These are phyloP conservation scores for Vitis vinifera DNA, from an alignment of 164 flowering plant species.

Conservation along the genomic window DNA sequence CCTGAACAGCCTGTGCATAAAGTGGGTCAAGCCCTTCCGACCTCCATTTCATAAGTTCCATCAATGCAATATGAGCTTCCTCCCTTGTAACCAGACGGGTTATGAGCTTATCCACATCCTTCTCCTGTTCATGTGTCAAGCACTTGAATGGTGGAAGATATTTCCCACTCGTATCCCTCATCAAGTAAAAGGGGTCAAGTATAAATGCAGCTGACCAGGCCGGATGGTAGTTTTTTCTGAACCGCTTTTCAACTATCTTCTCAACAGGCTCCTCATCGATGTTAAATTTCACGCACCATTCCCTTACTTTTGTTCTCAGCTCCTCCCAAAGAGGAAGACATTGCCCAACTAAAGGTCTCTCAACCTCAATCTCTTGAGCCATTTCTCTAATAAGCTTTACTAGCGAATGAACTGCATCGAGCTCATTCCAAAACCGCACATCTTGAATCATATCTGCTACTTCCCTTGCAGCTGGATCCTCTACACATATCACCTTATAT, in stretches of 20 bases:
- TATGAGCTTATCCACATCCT: slow-evolving; percentile 60
- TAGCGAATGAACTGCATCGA: slow-evolving; percentile 42
- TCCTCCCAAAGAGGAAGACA: slow-evolving; percentile 56
- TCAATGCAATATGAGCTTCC: slow-evolving; percentile 59
- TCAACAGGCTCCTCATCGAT: slow-evolving; percentile 32
- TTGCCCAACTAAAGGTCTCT: slow-evolving; percentile 46
- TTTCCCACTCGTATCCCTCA: slow-evolving; percentile 51
- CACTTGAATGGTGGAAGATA: slow-evolving; percentile 68
- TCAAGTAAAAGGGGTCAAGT: slow-evolving; percentile 58
- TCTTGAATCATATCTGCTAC: slow-evolving; percentile 31
- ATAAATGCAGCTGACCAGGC: slow-evolving; percentile 73
- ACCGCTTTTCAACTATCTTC: slow-evolving; percentile 41
- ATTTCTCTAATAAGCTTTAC: slow-evolving; percentile 36
- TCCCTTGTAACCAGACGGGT: slow-evolving; percentile 50
- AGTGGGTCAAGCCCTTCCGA: slow-evolving; percentile 66
- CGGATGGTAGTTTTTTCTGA: slow-evolving; percentile 59
- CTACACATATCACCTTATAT: slow-evolving; percentile 23
- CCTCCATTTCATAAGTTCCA: slow-evolving; percentile 83
- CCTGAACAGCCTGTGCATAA: slow-evolving; percentile 71
- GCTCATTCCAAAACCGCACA: slow-evolving; percentile 43
- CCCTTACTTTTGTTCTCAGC: slow-evolving; percentile 37
- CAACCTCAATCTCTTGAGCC: slow-evolving; percentile 45
- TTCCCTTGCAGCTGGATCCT: slow-evolving; percentile 32
- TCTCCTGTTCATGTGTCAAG: slow-evolving; percentile 62
- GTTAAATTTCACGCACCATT: slow-evolving; percentile 41